Conservation (phyloP, 2,329 filamentous ascomycete species). For the Clarireedia paspali region DNA sequence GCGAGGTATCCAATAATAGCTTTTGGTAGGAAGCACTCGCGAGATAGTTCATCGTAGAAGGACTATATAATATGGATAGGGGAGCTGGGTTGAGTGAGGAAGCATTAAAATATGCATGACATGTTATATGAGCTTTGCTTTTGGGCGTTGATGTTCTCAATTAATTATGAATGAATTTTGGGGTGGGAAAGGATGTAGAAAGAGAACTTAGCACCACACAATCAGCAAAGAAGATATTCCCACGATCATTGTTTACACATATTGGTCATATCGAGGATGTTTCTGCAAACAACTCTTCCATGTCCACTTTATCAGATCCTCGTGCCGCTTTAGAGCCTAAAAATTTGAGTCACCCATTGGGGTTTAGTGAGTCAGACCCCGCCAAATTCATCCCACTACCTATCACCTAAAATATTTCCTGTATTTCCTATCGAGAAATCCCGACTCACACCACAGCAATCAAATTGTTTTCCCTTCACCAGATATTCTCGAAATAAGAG, state of each 20-base stretch:
- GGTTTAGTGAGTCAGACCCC: conserved; percentile 13
- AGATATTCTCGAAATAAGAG: conserved; percentile 9
- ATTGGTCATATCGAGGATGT: neutral
- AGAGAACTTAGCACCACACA: neutral
- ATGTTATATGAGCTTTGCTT: neutral
- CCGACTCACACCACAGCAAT: too few relatives aligned
- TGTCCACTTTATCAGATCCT: neutral
- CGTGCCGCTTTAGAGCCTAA: neutral
- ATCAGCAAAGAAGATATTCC: neutral
- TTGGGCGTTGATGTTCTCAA: neutral
- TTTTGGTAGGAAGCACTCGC: neutral
- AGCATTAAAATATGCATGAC: too few relatives aligned
- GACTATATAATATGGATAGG: too few relatives aligned
- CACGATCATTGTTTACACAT: too few relatives aligned
- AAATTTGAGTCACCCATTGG: neutral
- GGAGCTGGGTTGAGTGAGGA: too few relatives aligned
- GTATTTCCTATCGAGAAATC: neutral
- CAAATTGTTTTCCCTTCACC: neutral
- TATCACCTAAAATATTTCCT: neutral
- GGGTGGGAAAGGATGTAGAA: neutral
- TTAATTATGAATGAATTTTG: neutral
- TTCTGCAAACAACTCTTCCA: too few relatives aligned
- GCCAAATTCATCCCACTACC: conserved; percentile 10
- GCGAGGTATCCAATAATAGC: neutral
- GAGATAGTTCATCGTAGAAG: too few relatives aligned